A percentile compares a stretch with the other conserved stretches of the same genome.
phyloP scores from a whole-genome alignment of 192 early-diverging fungal genomes.

The Podila horticola region DNA sequence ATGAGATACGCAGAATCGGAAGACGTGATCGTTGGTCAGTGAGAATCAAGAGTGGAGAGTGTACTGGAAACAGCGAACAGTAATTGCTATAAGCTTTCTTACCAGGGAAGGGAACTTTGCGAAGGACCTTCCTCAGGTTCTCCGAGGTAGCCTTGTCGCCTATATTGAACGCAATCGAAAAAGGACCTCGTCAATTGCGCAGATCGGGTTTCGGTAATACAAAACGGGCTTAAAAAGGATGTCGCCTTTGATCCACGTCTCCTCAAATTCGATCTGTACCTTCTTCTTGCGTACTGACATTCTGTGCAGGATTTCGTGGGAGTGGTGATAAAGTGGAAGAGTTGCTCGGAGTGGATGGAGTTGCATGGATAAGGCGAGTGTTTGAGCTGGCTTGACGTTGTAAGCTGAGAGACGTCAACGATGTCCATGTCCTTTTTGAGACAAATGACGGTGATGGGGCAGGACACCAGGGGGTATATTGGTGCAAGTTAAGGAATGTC shows the following conservation, averaged over 20 bases:
- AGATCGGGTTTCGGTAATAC: neutral
- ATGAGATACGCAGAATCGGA: neutral
- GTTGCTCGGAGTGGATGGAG: no score
- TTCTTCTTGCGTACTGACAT: neutral
- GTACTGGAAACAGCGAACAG: neutral
- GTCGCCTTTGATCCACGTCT: no score
- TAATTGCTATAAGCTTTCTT: neutral
- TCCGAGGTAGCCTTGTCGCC: constrained; percentile 25
- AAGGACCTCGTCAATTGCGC: neutral
- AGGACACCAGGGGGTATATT: neutral
- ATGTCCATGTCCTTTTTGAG: neutral
- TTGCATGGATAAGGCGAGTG: no score
- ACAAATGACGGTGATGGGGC: neutral
- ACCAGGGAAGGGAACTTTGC: constrained; percentile 72
- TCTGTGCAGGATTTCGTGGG: no score
- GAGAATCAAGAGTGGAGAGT: neutral
- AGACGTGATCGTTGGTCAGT: no score
- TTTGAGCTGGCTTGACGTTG: no score
- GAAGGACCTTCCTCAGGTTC: constrained; percentile 62
- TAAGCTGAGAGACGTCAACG: neutral
- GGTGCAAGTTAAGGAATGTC: neutral
- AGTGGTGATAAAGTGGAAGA: no score
- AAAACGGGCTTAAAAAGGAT: neutral
- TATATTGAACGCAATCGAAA: neutral
- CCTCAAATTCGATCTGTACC: neutral